Conservation (phyloP, 495 filamentous ascomycete genomes). For the Podospora sp. region DNA sequence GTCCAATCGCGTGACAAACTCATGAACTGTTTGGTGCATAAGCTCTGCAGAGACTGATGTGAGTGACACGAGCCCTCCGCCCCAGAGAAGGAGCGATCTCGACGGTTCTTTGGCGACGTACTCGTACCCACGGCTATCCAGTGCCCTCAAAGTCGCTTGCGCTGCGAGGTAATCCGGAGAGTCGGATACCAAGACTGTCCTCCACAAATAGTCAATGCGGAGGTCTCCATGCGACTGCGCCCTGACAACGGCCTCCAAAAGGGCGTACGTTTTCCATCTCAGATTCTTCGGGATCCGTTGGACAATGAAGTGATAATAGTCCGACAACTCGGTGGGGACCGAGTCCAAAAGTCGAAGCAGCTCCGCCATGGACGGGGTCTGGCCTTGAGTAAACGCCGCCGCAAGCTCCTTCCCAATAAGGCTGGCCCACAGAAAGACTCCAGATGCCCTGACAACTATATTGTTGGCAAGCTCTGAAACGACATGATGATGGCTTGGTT, state of each 20-base stretch:
- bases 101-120: background rate
- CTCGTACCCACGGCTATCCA: background rate
- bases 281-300: background rate
- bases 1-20: background rate
- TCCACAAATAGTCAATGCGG: background rate
- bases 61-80: background rate
- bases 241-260: background rate
- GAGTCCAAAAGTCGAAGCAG: background rate
- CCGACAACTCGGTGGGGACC: background rate
- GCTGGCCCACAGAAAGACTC: conserved; percentile 3
- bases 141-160: background rate
- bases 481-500: no score
- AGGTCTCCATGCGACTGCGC: background rate
- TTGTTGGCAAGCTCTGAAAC: background rate
- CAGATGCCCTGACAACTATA: background rate
- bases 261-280: background rate
- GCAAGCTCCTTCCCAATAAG: background rate
- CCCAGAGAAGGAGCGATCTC: background rate
- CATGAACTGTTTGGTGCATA: conserved; percentile 3
- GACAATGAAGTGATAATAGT: background rate
- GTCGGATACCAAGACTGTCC: background rate
- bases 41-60: background rate
- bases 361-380: background rate
- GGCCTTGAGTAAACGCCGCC: background rate
- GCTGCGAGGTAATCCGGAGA: background rate